Evolutionary conservation across 495 filamentous ascomycete species (phyloP), one percentile per base, ranked within the genome.

Genomic region (Cladorrhinum samala): DNA sequence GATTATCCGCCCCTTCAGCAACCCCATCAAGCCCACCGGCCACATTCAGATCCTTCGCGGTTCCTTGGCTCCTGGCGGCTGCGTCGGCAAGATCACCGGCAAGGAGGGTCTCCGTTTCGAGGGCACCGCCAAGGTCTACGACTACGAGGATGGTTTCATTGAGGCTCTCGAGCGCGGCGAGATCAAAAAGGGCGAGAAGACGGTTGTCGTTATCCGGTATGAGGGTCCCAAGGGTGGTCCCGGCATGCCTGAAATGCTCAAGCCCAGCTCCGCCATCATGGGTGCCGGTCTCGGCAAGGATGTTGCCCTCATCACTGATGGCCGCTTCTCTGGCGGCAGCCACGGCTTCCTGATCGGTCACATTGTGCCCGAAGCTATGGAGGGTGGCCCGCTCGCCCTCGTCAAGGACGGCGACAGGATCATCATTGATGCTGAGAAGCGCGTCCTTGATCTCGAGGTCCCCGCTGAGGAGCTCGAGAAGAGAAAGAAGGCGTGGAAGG

Each of bases 31-130:
- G 75, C 57, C 75, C 23, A 95, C 90, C 2, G 93, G 93, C 46
- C 93, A 97, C 71, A 95, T 98, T 66, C 91, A 96, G 73, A 98
- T 98, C 67, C 82, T 98, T 17, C 87, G 91, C 48, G 93, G 93
- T 30, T 86, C 85, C 5, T 80, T 98, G 23, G 89, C 93, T 2
- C 93, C 93, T 1, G 93, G 87, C 53, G 93, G 93, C 47, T 87
- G 82, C 57, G 93, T 98, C 13, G 93, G 92, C 55, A 98, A 98
- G 77, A 98, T 98, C 70, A 98, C 93, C 8, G 93, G 93, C 54
- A 98, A 98, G 72, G 93, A 98, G 68, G 93, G 93, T 18, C 78
- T 85, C n/a, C 69, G 75, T 8, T 98, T 98, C 74, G 85, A 78
- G 16, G 93, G 93, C 50, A 91, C 83, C 59, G 93, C 93, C 30